phyloP scores from a whole-genome alignment of 2,329 filamentous ascomycete species.

The Calonectria crousiana region DNA sequence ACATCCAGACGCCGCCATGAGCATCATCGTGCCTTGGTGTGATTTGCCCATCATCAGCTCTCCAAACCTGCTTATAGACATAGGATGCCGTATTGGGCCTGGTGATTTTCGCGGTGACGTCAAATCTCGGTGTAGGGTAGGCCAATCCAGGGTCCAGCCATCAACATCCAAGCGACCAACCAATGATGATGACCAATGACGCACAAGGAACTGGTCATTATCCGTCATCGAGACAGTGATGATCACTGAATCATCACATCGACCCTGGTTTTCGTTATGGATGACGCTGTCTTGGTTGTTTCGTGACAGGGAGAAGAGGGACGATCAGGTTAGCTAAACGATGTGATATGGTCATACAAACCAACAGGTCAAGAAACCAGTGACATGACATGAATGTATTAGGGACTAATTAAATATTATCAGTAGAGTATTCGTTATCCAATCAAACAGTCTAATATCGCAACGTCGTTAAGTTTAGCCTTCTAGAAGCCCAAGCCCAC shows the following conservation, averaged over 20 bases:
- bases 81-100: slow-evolving; percentile 8
- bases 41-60: neutral
- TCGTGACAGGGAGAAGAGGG: neutral
- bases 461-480: neutral
- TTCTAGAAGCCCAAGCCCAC: neutral
- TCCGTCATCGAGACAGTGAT: slow-evolving; percentile 11
- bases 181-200: slow-evolving; percentile 21
- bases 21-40: neutral
- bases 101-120: slow-evolving; percentile 37
- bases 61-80: slow-evolving; percentile 23
- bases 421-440: neutral
- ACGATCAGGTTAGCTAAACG: neutral
- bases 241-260: neutral
- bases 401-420: neutral
- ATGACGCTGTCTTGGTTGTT: slow-evolving; percentile 13
- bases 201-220: neutral
- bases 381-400: neutral
- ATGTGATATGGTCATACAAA: neutral
- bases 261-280: neutral
- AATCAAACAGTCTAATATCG: neutral
- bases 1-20: neutral
- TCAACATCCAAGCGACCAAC: neutral
- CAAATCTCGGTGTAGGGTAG: slow-evolving; percentile 23
- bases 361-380: neutral
- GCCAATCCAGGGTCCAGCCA: neutral